Base-by-base conservation (phyloP, 2,329 filamentous ascomycete genomes). In the Hansfordia pulvinata region DNA sequence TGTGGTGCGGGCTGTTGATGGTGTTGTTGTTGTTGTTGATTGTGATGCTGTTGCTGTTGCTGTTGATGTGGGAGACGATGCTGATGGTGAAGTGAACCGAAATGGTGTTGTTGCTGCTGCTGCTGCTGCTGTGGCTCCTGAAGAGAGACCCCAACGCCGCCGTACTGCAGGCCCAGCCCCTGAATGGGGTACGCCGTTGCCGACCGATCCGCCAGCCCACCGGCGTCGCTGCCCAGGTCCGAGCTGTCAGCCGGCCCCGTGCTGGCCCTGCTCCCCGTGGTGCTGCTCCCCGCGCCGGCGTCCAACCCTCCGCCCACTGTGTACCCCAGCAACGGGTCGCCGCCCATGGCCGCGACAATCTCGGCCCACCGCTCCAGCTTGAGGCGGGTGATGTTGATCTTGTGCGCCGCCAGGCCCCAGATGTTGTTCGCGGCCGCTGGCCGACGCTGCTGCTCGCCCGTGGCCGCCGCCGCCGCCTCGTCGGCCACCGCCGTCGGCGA, bases 291-390 rank as follows among this genome's bases (percentile, higher is more conserved):
- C 11, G 7, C 17, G 6, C 24, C 23, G 15, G n/a, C 17, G 13
- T 27, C 29, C 5, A 26, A 21, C 12, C 12, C 26, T 3, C 27
- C 16, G 5, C 27, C 22, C 13, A 27, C 30, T 15, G 20, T 33
- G 8, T 29, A 13, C 9, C 20, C 14, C 19, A 35, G 18, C 12
- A 34, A 17, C 6, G 43, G 49, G 2, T 56, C 50, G 2, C 48
- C 49, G 0, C 42, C 43, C 17, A 38, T 32, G 0, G 38, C 32
- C 2, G 56, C 49, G 0, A 63, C 52, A 1, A 60, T 46, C 25
- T 64, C 60, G 0, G 58, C 52, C 55, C 58, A 66, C 10, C 53
- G 48, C 26, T 61, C 58, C 0, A 67, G 35, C 32, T 63, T 64
- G 3, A 53, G 44, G 6, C 53, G 53, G 1, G 57, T 58, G 18